A percentile compares a stretch with the other conserved stretches of the same genome.
Evolutionary conservation across 176 grass and related monocot species (phyloP).

Genomic region (Canna indica): DNA sequence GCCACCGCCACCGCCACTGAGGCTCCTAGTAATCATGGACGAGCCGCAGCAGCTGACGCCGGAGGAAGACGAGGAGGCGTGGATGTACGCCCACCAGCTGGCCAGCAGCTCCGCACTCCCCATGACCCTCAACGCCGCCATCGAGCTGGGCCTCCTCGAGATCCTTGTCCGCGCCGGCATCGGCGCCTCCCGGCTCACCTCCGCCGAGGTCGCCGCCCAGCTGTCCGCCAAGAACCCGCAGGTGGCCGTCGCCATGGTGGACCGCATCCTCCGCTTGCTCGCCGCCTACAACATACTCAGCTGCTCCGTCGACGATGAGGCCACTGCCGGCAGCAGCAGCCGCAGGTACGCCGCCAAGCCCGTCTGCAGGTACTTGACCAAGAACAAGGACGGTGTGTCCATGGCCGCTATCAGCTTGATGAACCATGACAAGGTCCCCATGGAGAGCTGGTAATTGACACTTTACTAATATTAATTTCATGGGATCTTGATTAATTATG

Average conservation of each 20-base stretch:
- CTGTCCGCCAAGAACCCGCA: conserved; percentile 28
- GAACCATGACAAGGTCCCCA: conserved; percentile 89
- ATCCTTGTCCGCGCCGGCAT: conserved; percentile 26
- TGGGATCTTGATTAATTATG: too few species aligned
- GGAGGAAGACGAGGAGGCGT: conserved; percentile 70
- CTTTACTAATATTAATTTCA: too few species aligned
- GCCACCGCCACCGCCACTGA: too few species aligned
- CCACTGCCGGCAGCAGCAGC: conserved; percentile 26
- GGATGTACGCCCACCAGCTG: conserved; percentile 66
- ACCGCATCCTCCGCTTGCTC: conserved; percentile 74
- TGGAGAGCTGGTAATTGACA: conserved; percentile 89
- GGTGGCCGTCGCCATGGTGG: conserved; percentile 53
- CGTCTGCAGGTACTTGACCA: conserved; percentile 74
- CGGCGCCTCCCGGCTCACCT: conserved; percentile 15
- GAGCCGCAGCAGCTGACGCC: background rate
- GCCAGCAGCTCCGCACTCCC: conserved; percentile 60
- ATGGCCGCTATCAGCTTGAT: conserved; percentile 62
- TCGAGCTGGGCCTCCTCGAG: conserved; percentile 79
- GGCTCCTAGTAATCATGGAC: background rate
- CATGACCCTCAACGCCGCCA: conserved; percentile 81
- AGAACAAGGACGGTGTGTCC: conserved; percentile 74
- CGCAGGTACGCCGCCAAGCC: conserved; percentile 38
- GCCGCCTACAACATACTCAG: conserved; percentile 49
- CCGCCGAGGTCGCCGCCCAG: conserved; percentile 44
- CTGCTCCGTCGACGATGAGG: conserved; percentile 30